Base-by-base conservation (phyloP, 768 basidiomycete species). In the Artomyces pyxidatus region DNA sequence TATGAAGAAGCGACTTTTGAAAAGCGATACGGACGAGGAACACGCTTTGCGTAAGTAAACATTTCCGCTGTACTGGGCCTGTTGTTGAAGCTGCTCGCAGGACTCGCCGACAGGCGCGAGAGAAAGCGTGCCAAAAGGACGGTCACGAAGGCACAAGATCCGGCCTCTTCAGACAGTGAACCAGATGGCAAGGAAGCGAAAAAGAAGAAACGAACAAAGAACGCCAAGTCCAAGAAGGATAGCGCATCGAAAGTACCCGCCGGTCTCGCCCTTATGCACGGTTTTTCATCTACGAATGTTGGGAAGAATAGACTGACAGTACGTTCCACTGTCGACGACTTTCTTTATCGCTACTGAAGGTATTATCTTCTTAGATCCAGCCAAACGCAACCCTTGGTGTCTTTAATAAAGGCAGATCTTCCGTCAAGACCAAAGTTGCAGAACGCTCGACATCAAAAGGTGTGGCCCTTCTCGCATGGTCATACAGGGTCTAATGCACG, bases 391-490 rank as follows among this genome's bases (percentile, higher is more conserved):
- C 59, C 46, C 55, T 71, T 23, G 84, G 84, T 1, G 77, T 85
- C 1, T 84, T 85, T 54, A 73, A 68, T 54, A 83, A 77, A 62
- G 84, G 84, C 1, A 83, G 72, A 57, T 78, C 81, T 14, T 86
- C 84, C 1, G 58, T 59, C 6, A 73, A 70, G 49, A 64, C 71
- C 4, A 57, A 61, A 51, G 55, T 60, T 40, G 21, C 42, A 10
- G 59, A 59, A 26, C 37, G 38, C 48, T 48, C 45, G 64, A 61
- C 49, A 64, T 60, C 63, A 63, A 70, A 50, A 52, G 52, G 55
- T 37, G 23, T 10, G 40, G 14, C 22, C 49, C 29, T 26, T 6
- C 17, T 7, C 29, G 28, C 16, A 16, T 12, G 17, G 25, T 27
- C 19, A 27, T 27, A 37, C 37, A 59, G 19, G n/a, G 38, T n/a